A percentile compares a stretch with the other conserved stretches of the same genome.
Conservation (phyloP, 768 basidiomycete genomes). For the Leccinellum rugosiceps region DNA sequence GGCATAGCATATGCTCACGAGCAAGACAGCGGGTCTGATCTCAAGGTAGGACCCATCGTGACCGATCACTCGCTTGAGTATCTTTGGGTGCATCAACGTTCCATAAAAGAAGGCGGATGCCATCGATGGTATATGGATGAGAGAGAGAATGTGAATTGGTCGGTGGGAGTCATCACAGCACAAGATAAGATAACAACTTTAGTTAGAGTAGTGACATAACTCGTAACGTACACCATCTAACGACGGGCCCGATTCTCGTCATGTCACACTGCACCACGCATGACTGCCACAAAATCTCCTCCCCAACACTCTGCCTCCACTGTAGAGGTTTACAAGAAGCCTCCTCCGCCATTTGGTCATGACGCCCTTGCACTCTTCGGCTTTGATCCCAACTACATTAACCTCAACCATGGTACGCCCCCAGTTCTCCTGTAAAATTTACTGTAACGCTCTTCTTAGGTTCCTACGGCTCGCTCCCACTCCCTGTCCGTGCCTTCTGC, state of each 20-base stretch:
- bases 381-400: conserved; percentile 56
- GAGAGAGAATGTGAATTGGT: background rate
- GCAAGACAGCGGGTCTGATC: conserved; percentile 70
- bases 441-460: conserved; percentile 34
- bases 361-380: conserved; percentile 50
- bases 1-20: conserved; percentile 42
- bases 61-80: conserved; percentile 72
- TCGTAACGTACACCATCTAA: too few relatives aligned
- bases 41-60: conserved; percentile 62
- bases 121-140: conserved; percentile 18
- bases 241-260: too few relatives aligned
- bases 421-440: background rate
- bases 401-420: conserved; percentile 59
- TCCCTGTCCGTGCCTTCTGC: conserved; percentile 46
- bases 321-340: conserved; percentile 21
- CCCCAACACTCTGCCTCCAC: background rate
- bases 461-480: conserved; percentile 56
- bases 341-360: conserved; percentile 54
- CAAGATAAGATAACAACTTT: background rate
- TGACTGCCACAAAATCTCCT: conserved; percentile 6
- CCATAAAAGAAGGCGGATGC: conserved; percentile 81
- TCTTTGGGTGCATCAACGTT: conserved; percentile 83
- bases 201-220: background rate
- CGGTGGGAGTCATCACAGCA: background rate
- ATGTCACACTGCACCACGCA: background rate